Conservation (phyloP, 2,329 filamentous ascomycete genomes). For the Diaporthe aspalathi region DNA sequence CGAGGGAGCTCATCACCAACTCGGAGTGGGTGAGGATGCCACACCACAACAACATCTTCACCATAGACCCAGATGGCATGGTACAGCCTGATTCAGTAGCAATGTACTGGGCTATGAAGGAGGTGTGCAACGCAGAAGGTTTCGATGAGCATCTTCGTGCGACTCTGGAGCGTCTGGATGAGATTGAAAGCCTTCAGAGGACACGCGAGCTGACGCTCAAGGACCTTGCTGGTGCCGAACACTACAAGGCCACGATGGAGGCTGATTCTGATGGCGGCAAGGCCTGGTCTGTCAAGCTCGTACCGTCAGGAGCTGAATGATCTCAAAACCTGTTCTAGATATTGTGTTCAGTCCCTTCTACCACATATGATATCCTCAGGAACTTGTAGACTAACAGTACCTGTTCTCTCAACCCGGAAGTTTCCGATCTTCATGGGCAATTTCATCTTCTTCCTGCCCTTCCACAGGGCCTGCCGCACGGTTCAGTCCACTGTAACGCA, state of each 20-base stretch:
- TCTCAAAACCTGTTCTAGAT: background rate
- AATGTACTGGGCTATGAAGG: slow-evolving; percentile 68
- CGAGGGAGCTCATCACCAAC: slow-evolving; percentile 65
- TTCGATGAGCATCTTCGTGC: slow-evolving; percentile 65
- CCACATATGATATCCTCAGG: background rate
- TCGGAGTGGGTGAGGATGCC: slow-evolving; percentile 66
- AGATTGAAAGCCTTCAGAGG: slow-evolving; percentile 63
- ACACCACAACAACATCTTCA: slow-evolving; percentile 69
- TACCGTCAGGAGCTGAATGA: background rate
- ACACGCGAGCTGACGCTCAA: slow-evolving; percentile 69
- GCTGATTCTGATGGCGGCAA: background rate
- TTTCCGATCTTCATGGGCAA: background rate
- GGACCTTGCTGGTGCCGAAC: slow-evolving; percentile 44
- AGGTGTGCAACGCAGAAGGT: slow-evolving; percentile 60
- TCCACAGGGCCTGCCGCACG: too few relatives aligned
- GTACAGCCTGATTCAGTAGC: slow-evolving; percentile 67
- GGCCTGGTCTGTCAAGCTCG: slow-evolving; percentile 9
- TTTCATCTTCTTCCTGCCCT: background rate
- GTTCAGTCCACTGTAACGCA: too few relatives aligned
- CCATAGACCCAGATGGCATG: slow-evolving; percentile 65
- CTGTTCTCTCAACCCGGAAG: background rate
- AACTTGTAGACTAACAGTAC: too few relatives aligned
- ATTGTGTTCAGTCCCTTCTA: too few relatives aligned
- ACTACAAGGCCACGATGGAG: background rate
- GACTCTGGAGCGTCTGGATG: slow-evolving; percentile 64